phyloP scores from a whole-genome alignment of 1,284 basidiomycete genomes.

The Ustilago trichophora region DNA sequence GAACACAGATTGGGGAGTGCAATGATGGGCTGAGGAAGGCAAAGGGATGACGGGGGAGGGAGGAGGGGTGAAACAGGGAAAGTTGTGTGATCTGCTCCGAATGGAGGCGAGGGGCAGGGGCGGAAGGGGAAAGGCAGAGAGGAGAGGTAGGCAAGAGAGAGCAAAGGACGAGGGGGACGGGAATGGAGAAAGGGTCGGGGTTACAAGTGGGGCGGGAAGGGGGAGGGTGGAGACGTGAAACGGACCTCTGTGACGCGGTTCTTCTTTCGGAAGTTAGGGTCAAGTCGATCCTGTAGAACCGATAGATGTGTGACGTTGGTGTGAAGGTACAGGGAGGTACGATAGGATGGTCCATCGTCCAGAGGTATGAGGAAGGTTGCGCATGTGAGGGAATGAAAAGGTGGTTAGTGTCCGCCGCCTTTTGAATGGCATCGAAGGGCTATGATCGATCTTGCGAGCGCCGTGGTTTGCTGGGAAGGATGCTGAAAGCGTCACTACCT shows the following conservation, averaged over 20 bases:
- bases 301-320: slow-evolving; percentile 7
- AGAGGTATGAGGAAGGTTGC: neutral
- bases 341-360: slow-evolving; percentile 6
- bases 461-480: slow-evolving; percentile 7
- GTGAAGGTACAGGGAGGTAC: neutral
- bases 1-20: neutral
- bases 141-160: slow-evolving; percentile 2
- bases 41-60: neutral
- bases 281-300: slow-evolving; percentile 46
- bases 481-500: too few relatives aligned
- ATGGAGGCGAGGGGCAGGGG: neutral
- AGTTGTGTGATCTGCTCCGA: neutral
- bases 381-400: slow-evolving; percentile 11
- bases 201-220: too few relatives aligned
- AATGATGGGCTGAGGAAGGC: neutral
- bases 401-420: slow-evolving; percentile 36
- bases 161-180: slow-evolving; percentile 6
- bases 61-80: neutral
- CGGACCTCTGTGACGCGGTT: slow-evolving; percentile 63
- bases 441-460: neutral
- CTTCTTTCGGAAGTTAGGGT: slow-evolving; percentile 63
- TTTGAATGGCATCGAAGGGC: slow-evolving; percentile 24
- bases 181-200: neutral
- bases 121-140: neutral
- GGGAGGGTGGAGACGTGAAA: slow-evolving; percentile 13